Evolutionary conservation across 306 rosid genomes (phyloP).

Genomic region (Sesbania bispinosa): DNA sequence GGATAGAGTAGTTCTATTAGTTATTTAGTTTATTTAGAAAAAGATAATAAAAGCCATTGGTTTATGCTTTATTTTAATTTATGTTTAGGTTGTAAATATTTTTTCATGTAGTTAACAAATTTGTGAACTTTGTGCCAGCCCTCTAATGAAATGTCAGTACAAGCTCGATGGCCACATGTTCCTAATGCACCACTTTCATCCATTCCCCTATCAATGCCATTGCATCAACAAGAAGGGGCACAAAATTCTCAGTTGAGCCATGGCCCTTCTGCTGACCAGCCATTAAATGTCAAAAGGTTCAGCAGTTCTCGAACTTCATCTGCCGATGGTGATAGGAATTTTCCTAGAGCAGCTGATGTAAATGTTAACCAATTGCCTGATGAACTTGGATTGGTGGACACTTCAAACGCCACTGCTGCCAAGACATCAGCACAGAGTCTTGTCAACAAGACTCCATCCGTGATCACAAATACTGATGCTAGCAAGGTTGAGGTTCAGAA

Average conservation of each 20-base stretch:
- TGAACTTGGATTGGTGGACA: conserved; percentile 69
- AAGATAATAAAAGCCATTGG: not conserved
- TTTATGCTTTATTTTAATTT: not conserved
- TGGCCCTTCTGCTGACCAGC: conserved; percentile 54
- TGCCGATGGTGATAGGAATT: conserved; percentile 54
- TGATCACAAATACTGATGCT: conserved; percentile 34
- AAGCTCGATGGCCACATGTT: conserved; percentile 78
- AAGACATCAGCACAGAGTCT: conserved; percentile 38
- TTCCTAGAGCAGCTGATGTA: conserved; percentile 52
- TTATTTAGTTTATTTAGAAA: not conserved
- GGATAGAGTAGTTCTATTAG: not conserved
- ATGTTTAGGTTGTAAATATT: conserved; percentile 1
- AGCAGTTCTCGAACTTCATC: conserved; percentile 50
- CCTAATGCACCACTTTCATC: conserved; percentile 64
- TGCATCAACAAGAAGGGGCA: conserved; percentile 60
- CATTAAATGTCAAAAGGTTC: conserved; percentile 52
- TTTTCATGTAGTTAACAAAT: conserved; percentile 8
- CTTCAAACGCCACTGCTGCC: conserved; percentile 44
- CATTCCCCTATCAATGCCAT: conserved; percentile 64
- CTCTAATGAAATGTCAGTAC: conserved; percentile 75
- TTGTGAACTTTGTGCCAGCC: conserved; percentile 49
- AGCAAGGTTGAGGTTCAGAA: conserved; percentile 50
- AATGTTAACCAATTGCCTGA: conserved; percentile 65
- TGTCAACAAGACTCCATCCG: conserved; percentile 39
- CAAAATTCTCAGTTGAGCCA: conserved; percentile 61